Evolutionary conservation across 345 rosid species (phyloP), one percentile per base, ranked within the genome.

Genomic region (Populus deltoides): DNA sequence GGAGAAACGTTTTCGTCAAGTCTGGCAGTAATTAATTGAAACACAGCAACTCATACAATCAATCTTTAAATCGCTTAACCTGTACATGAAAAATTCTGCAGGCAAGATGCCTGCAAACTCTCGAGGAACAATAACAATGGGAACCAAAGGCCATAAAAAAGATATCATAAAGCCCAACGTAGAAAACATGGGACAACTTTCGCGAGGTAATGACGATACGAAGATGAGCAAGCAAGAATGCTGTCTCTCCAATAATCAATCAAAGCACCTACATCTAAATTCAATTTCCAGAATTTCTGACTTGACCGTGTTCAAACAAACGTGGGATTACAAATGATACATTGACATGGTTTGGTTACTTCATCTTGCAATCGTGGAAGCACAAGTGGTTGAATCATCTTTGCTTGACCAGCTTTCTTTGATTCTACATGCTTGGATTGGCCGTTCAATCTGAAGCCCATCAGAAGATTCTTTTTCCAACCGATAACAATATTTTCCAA

Each of bases 401-500:
- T 83, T 86, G 70, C 66, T 83, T 2, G 92, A 86, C 95, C 95
- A 90, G 59, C 75, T 81, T 73, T 86, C 89, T 69, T 85, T 87
- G 47, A 87, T 57, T 82, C 91, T 82, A 78, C 95, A 91, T 8
- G 85, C 85, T 80, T 76, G 84, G 59, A 88, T 82, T 24, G 88
- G 85, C 75, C 88, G 78, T 79, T 91, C 95, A 20, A 89, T 82
- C 51, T 78, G 85, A 47, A 72, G 88, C 35, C 81, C 87, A 72
- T 85, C 94, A 0, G 83, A 53, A 5, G 65, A 85, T 39, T 87
- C 96, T 76, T 86, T 92, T 74, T 90, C 94, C 86, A 95, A 71
- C 77, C 83, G 87, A 72, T 78, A 81, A 81, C 98, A 95, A 72
- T 87, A 89, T 6, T 72, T 79, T 75, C 78, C 81, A 82, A 95